Evolutionary conservation across 352 stramenopile species (phyloP).

Genomic region (Globisporangium spiculum): DNA sequence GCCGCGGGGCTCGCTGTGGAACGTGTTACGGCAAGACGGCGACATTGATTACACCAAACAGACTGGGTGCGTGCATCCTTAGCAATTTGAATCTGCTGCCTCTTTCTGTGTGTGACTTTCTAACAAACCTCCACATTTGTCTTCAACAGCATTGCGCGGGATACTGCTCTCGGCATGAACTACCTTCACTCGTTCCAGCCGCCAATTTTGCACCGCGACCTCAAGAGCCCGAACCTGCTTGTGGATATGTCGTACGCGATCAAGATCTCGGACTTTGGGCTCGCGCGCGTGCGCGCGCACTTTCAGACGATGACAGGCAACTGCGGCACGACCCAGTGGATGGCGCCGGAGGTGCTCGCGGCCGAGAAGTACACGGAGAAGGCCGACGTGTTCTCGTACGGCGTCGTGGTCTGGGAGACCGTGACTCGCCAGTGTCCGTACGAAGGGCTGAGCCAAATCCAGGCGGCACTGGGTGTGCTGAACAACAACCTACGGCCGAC

Average conservation of each 20-base stretch:
- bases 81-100: not conserved
- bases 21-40: constrained; percentile 78
- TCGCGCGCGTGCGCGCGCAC: constrained; percentile 75
- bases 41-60: constrained; percentile 71
- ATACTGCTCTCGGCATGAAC: constrained; percentile 85
- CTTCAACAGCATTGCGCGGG: constrained; percentile 57
- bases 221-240: constrained; percentile 86
- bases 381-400: constrained; percentile 86
- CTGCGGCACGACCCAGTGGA: constrained; percentile 86
- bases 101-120: not conserved
- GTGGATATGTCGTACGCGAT: constrained; percentile 75
- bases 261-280: constrained; percentile 90
- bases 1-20: constrained; percentile 78
- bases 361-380: constrained; percentile 88
- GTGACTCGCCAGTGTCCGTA: constrained; percentile 90
- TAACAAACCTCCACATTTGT: not conserved
- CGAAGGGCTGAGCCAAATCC: constrained; percentile 88
- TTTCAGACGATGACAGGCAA: constrained; percentile 89
- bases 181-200: constrained; percentile 87
- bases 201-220: constrained; percentile 82
- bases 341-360: constrained; percentile 80
- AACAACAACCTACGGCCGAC: constrained; percentile 87
- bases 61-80: constrained; percentile 38
- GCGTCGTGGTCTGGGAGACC: constrained; percentile 86
- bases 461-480: constrained; percentile 80